Evolutionary conservation across 305 asterid genomes (phyloP), one percentile per base, ranked within the genome.

Genomic region (Solanum aculeatissimum): DNA sequence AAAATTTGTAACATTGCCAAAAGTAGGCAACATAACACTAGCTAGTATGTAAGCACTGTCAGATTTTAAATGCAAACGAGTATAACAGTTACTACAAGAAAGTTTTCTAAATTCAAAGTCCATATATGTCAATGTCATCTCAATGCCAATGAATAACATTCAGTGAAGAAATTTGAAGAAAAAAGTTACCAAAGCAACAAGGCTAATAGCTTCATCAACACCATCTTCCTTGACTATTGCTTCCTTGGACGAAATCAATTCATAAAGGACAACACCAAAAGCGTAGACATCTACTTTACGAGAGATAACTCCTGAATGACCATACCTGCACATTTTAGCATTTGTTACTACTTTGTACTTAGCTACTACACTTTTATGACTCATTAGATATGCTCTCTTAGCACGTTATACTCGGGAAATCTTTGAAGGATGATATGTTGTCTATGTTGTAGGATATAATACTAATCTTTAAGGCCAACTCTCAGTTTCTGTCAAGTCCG

Each of bases 211-310:
- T 85, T 93, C 99, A 47, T 94, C 88, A 85, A 82, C 83, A 74
- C 87, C 91, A 80, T 75, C 87, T 66, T 81, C 51, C 88, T 91
- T 95, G 32, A 94, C 97, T 57, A 95, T 92, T 83, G 99, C 99
- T 57, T 93, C 97, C 92, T 95, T 95, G 85, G 99, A 95, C 32
- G 99, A 95, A 68, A 95, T 92, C 85, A 94, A 86, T 90, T 95
- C 99, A 57, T 89, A 94, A 84, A 93, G 91, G 53, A 95, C 99
- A 70, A 95, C 99, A 14, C 99, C 99, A 83, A 95, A 94, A 38
- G 99, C 99, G 86, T 91, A 95, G 45, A 95, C 99, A 63, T 95
- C 98, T 38, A 94, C 92, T 90, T 95, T 94, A 25, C 98, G 97
- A 62, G 99, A 91, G 75, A 94, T 92, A 49, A 93, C 96, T 12